A percentile compares a stretch with the other conserved stretches of the same genome.
phyloP scores from a whole-genome alignment of 495 filamentous ascomycete genomes.

The Wilcoxina mikolae region DNA sequence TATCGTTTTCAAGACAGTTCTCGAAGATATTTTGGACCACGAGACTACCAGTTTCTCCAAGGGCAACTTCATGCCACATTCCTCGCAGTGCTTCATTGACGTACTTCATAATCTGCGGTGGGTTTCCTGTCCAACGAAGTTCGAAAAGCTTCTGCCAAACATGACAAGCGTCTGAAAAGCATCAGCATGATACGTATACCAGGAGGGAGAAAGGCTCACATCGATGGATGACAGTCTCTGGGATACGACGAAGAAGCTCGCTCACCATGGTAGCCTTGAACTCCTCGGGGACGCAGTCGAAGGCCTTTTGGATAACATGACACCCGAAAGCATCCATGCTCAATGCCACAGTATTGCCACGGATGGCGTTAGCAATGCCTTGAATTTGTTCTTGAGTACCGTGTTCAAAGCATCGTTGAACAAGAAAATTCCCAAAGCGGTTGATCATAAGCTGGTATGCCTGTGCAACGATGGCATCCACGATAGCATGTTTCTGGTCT shows the following conservation, averaged over 20 bases:
- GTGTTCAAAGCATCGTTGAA: constrained; percentile 97
- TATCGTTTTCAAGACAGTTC: constrained; percentile 96
- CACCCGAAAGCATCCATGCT: constrained; percentile 99
- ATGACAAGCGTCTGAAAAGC: constrained; percentile 60
- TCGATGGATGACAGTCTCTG: constrained; percentile 93
- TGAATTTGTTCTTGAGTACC: constrained; percentile 89
- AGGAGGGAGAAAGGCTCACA: constrained; percentile 29
- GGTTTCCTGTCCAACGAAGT: constrained; percentile 82
- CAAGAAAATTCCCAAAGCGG: constrained; percentile 93
- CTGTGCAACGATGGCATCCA: constrained; percentile 88
- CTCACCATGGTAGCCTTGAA: constrained; percentile 98
- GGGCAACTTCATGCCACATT: constrained; percentile 97
- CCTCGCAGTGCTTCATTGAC: constrained; percentile 90
- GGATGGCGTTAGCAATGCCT: constrained; percentile 86
- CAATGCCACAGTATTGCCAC: constrained; percentile 81
- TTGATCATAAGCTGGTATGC: constrained; percentile 96
- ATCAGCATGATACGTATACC: neutral
- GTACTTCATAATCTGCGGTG: constrained; percentile 95
- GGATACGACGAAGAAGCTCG: constrained; percentile 85
- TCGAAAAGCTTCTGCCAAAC: constrained; percentile 99
- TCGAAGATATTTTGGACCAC: constrained; percentile 99
- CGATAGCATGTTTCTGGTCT: constrained; percentile 93
- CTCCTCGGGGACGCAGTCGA: constrained; percentile 91
- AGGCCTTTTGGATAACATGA: constrained; percentile 96
- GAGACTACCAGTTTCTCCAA: constrained; percentile 91